Evolutionary conservation across 495 filamentous ascomycete species (phyloP), one percentile per base, ranked within the genome.

Genomic region (Aspergillus conjunctus): DNA sequence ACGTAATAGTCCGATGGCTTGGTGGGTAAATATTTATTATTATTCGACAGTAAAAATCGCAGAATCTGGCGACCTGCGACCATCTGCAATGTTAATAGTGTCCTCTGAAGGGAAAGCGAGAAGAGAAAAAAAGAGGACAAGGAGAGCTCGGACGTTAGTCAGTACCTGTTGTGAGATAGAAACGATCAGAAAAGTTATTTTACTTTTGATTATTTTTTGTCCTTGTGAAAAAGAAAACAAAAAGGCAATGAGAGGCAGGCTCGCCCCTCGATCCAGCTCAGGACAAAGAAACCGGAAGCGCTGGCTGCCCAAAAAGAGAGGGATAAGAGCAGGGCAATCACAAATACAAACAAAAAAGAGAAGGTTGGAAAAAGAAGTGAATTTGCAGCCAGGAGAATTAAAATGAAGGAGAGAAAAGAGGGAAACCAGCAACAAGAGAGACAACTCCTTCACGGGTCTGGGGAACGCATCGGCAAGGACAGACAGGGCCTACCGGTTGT

Each of bases 51-150:
- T 22, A 30, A 53, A 44, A 60, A 51, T 68, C 61, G 67, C 53
- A 55, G 52, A 56, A 62, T 41, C 49, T 64, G 67, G 57, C 67
- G 67, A 41, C 59, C 67, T 60, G 66, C 66, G 66, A 57, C 63
- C 59, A 60, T 57, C 46, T 62, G 61, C 61, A 52, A 56, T 54
- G 54, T 61, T 37, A 59, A 58, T 48, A 58, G n/a, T 48, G 44
- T 18, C 20, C 56, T 54, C 44, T 41, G 52, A 22, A 39, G 22
- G 22, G 32, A 50, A 43, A 15, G n/a, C 31, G 51, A 37, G 52
- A 50, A 37, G 41, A 51, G 20, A 54, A 54, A 60, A 31, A 49
- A 34, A 54, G 17, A 44, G 48, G 41, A 52, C 33, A 34, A 18
- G 26, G 34, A 51, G 34, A 51, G 44, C 21, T 48, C 44, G 44